A percentile compares a stretch with the other conserved stretches of the same genome.
Evolutionary conservation across 129 eudicot species (phyloP).

Genomic region (Heracleum sosnowskyi): DNA sequence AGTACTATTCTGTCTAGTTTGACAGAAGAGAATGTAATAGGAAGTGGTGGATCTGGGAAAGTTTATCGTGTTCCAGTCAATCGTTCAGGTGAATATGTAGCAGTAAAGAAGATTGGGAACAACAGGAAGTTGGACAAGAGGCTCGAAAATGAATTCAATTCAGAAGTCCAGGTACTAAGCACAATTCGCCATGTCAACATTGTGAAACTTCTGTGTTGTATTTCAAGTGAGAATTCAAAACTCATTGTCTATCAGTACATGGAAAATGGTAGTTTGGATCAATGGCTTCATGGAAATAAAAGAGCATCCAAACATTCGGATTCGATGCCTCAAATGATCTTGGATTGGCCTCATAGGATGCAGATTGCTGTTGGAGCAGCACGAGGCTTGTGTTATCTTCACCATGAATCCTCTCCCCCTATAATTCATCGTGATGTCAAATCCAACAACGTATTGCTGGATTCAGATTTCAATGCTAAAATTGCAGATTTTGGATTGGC

Average conservation of each 20-base stretch:
- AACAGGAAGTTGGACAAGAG: constrained; percentile 33
- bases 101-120: constrained; percentile 69
- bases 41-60: constrained; percentile 87
- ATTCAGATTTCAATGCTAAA: constrained; percentile 69
- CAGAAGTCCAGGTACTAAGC: constrained; percentile 69
- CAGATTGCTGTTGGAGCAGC: constrained; percentile 79
- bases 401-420: constrained; percentile 65
- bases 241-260: constrained; percentile 71
- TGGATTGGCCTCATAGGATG: constrained; percentile 78
- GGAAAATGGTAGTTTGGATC: constrained; percentile 65
- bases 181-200: constrained; percentile 62
- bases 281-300: constrained; percentile 58
- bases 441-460: constrained; percentile 69
- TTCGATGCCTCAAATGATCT: constrained; percentile 33
- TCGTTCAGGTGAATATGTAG: constrained; percentile 45
- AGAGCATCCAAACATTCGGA: constrained; percentile 11
- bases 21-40: constrained; percentile 60
- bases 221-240: constrained; percentile 59
- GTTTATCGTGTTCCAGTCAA: constrained; percentile 55
- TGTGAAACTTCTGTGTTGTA: constrained; percentile 70
- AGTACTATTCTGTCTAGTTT: constrained; percentile 47
- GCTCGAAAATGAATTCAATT: constrained; percentile 57
- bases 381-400: constrained; percentile 77
- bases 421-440: constrained; percentile 80
- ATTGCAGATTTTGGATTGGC: constrained; percentile 98